Base-by-base conservation (phyloP, 1,284 basidiomycete species). In the Trichosporon sp. region DNA sequence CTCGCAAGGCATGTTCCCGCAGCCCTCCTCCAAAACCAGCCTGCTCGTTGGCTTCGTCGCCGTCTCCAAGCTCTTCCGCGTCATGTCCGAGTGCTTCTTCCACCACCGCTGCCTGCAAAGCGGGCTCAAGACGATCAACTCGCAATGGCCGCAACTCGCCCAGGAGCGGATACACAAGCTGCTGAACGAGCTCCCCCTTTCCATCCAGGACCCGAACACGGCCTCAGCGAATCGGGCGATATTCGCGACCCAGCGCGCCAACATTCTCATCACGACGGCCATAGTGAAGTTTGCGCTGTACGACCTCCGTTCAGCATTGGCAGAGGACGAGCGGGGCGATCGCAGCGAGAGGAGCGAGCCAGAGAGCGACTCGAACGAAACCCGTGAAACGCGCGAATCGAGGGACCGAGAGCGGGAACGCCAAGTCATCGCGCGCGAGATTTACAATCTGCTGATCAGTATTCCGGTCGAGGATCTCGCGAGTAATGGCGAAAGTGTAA, bases 381-480 rank as follows among this genome's bases (percentile, higher is more conserved):
- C 37, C 5, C 37, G 37, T 7, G 37, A 38, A 38, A 21, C 56
- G 32, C 56, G 56, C 10, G 80, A 79, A 4, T 72, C 77, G 65
- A 72, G 84, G 6, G 75, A 76, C 5, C 74, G 73, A 11, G 82
- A 85, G 68, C 76, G 83, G 59, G 82, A 85, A 67, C 76, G 83
- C 63, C 80, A 84, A 66, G 70, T 71, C 6, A 80, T 83, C 11
- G 82, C 81, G 14, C 72, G 81, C 56, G 82, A 84, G 75, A 83
- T 83, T 61, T 80, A 84, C 73, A 76, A 73, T 19, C 72, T 82
- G 32, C 73, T 84, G 32, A 80, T 80, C 76, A 78, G 79, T 54
- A 84, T 84, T 35, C 82, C 83, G 2, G 76, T 84, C 54, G 84
- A 84, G 59, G 82, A 84, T 61, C 72, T 84, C n/a, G 82, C 83